Conservation (phyloP, 2,329 filamentous ascomycete genomes). For the Scytalidium lignicola region DNA sequence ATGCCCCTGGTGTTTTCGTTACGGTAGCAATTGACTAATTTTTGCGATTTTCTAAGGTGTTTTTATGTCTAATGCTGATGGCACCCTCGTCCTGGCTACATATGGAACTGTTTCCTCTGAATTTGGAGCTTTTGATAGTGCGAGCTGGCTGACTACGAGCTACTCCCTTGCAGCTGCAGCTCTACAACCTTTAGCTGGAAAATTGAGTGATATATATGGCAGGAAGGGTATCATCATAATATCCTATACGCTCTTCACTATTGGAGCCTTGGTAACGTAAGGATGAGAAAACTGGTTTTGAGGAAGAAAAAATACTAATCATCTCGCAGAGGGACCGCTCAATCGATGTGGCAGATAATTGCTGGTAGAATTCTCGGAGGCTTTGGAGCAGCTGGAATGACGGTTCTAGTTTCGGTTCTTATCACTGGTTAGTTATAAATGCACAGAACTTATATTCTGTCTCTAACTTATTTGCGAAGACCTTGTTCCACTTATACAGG, state of each 20-base stretch:
- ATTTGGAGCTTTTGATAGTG: constrained; percentile 50
- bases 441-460: constrained; percentile 10
- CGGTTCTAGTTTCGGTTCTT: constrained; percentile 44
- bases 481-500: constrained; percentile 45
- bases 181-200: constrained; percentile 44
- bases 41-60: constrained; percentile 37
- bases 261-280: constrained; percentile 37
- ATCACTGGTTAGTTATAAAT: constrained; percentile 37
- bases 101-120: constrained; percentile 58
- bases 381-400: constrained; percentile 46
- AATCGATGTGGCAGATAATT: constrained; percentile 44
- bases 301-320: constrained; percentile 21
- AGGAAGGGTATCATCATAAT: constrained; percentile 44
- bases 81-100: constrained; percentile 61
- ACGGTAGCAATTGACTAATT: background rate
- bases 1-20: background rate
- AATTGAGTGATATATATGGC: constrained; percentile 54
- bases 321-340: constrained; percentile 35
- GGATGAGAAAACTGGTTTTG: too few relatives aligned
- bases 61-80: constrained; percentile 62
- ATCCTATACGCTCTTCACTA: constrained; percentile 45
- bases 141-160: constrained; percentile 52
- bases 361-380: constrained; percentile 48
- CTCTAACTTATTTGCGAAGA: constrained; percentile 29
- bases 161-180: constrained; percentile 47